Evolutionary conservation across 2,329 filamentous ascomycete species (phyloP).

Genomic region (Colletotrichum limetticola): DNA sequence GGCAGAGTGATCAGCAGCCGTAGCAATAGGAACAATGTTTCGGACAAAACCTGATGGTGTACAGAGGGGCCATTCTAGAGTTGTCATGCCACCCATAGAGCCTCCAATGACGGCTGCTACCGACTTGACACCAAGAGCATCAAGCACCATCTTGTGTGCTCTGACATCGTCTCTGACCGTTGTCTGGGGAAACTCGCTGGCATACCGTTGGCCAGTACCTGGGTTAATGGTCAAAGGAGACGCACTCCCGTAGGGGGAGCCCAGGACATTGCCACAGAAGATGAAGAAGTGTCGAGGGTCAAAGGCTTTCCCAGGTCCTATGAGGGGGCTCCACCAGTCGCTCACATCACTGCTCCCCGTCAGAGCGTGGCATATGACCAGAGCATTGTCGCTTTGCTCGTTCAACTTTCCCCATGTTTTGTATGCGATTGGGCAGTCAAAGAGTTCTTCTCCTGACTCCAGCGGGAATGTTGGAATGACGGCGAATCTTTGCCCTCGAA

Average conservation of each 20-base stretch:
- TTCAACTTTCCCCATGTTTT: slow-evolving; percentile 72
- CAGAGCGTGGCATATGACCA: slow-evolving; percentile 84
- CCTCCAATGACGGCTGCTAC: slow-evolving; percentile 66
- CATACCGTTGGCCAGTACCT: slow-evolving; percentile 37
- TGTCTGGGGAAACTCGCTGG: slow-evolving; percentile 71
- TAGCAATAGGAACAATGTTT: slow-evolving; percentile 65
- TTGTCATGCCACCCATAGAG: slow-evolving; percentile 69
- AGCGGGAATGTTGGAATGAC: slow-evolving; percentile 89
- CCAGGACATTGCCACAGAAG: slow-evolving; percentile 86
- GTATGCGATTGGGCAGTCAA: slow-evolving; percentile 78
- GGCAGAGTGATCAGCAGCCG: slow-evolving; percentile 64
- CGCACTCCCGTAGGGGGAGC: slow-evolving; percentile 81
- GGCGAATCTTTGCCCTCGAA: slow-evolving; percentile 87
- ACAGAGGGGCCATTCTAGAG: slow-evolving; percentile 67
- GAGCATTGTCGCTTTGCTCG: slow-evolving; percentile 69
- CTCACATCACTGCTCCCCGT: slow-evolving; percentile 86
- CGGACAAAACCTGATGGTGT: slow-evolving; percentile 60
- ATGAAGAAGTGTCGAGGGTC: slow-evolving; percentile 88
- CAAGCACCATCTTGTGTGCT: slow-evolving; percentile 64
- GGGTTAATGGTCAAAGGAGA: slow-evolving; percentile 9
- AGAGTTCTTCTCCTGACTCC: slow-evolving; percentile 86
- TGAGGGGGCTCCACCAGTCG: slow-evolving; percentile 89
- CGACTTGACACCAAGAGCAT: slow-evolving; percentile 62
- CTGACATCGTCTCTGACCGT: slow-evolving; percentile 75
- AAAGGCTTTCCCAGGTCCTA: slow-evolving; percentile 81